Evolutionary conservation across 805 yeast species (phyloP), one percentile per base, ranked within the genome.

Genomic region (Nakazawaea anatomiae): DNA sequence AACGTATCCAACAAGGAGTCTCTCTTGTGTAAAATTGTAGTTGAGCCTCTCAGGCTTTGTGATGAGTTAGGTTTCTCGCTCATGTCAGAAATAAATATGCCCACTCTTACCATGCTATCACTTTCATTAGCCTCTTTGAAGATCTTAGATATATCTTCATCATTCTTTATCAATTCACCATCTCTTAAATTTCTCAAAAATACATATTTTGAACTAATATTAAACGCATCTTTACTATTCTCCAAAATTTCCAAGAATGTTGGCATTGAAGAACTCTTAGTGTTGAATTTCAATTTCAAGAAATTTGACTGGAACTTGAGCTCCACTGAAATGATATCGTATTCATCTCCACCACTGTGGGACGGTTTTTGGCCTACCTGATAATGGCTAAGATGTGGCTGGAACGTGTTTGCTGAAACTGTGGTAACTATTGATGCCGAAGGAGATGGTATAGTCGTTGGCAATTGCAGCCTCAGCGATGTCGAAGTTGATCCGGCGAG

Each of bases 191-290:
- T 34, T 34, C 35, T 46, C 32, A 51, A 31, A 31, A 42, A 42
- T 11, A 51, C 41, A 39, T 39, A 32, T 12, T 65, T 66, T 7
- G 59, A 53, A 12, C 71, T 67, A 34, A 83, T 76, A n/a, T 78
- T 76, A 64, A 91, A 91, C 28, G 91, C 87, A 47, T 75, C 71
- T 50, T 80, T 80, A 12, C 89, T 89, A 62, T 89, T 90, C 51
- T 86, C 87, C 10, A 89, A 58, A n/a, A 91, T 67, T 65, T 91
- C 98, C 31, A 75, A 60, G 39, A 83, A 69, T 0, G 94, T 84
- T 2, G 98, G 98, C 6, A 95, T 85, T 0, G 96, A 85, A 43
- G 85, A 79, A 55, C 81, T 79, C 44, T 73, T 65, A 4, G 81
- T 74, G 11, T 87, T 80, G 64, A 77, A 91, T 3, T 80, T 76